Percentiles rank a stretch among this genome's conserved stretches.
Evolutionary conservation across 2,329 filamentous ascomycete species (phyloP).

Genomic region (Penicillium capsulatum): DNA sequence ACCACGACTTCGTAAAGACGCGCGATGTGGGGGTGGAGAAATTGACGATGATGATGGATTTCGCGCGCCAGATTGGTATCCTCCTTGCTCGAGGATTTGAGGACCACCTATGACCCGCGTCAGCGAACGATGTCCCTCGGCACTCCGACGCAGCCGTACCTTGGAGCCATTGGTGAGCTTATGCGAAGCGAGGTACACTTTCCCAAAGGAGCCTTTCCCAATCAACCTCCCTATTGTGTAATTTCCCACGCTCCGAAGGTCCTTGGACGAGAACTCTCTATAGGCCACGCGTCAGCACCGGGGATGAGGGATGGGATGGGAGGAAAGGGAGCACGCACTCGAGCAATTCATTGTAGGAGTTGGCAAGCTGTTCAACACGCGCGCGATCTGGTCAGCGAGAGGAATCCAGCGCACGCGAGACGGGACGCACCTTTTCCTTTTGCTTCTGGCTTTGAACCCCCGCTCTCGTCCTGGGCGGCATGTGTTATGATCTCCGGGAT

Average conservation of each 20-base stretch:
- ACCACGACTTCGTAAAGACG: slow-evolving; percentile 97
- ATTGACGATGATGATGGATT: slow-evolving; percentile 97
- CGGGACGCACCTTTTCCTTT: slow-evolving; percentile 52
- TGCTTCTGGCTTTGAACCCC: slow-evolving; percentile 57
- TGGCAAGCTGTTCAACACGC: slow-evolving; percentile 73
- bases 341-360: slow-evolving; percentile 92
- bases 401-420: background rate
- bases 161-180: slow-evolving; percentile 99
- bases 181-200: slow-evolving; percentile 92
- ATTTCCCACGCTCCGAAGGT: slow-evolving; percentile 89
- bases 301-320: background rate
- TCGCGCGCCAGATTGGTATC: slow-evolving; percentile 94
- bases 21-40: slow-evolving; percentile 95
- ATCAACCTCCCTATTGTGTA: slow-evolving; percentile 88
- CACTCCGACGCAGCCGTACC: slow-evolving; percentile 46
- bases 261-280: slow-evolving; percentile 90
- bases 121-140: slow-evolving; percentile 2
- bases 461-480: slow-evolving; percentile 44
- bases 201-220: slow-evolving; percentile 96
- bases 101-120: slow-evolving; percentile 66
- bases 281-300: slow-evolving; percentile 15
- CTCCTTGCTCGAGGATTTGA: slow-evolving; percentile 95
- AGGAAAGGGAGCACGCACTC: slow-evolving; percentile 58
- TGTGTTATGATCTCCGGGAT: slow-evolving; percentile 36
- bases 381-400: slow-evolving; percentile 15